Conservation (phyloP, 208 protist species). For the Crithidia sp. region DNA sequence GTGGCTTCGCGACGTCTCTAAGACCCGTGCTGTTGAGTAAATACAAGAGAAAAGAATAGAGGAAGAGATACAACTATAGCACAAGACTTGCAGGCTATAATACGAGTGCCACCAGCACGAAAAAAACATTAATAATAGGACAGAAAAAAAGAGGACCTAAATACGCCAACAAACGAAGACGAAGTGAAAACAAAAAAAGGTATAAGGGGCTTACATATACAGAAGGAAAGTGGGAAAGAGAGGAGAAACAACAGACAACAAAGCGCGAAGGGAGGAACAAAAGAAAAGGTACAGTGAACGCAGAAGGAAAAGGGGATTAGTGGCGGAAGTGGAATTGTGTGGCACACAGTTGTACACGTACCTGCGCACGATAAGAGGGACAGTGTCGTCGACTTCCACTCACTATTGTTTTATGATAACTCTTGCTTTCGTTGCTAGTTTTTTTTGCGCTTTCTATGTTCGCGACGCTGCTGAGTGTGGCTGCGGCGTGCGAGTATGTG, state of each 20-base stretch:
- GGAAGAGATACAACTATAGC: background rate
- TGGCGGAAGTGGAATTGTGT: too few relatives aligned
- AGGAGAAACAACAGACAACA: background rate
- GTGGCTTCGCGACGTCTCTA: too few relatives aligned
- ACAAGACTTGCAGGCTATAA: too few relatives aligned
- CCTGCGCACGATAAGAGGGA: too few relatives aligned
- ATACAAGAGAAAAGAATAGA: background rate
- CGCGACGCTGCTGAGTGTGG: too few relatives aligned
- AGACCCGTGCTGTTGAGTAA: too few relatives aligned
- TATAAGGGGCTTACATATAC: background rate
- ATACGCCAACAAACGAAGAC: slow-evolving; percentile 4
- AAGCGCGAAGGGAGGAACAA: background rate
- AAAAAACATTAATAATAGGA: background rate
- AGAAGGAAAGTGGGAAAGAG: background rate
- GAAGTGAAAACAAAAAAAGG: slow-evolving; percentile 21
- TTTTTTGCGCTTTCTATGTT: too few relatives aligned
- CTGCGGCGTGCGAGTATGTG: too few relatives aligned
- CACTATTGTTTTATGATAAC: too few relatives aligned
- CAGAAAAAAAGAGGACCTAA: background rate
- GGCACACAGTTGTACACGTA: too few relatives aligned
- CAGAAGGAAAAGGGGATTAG: slow-evolving; percentile 1
- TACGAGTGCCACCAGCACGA: background rate
- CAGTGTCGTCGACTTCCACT: too few relatives aligned
- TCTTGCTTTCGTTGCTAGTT: too few relatives aligned
- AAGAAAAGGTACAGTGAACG: slow-evolving; percentile 5